Base-by-base conservation (phyloP, 768 basidiomycete genomes). In the Boletales sp. region DNA sequence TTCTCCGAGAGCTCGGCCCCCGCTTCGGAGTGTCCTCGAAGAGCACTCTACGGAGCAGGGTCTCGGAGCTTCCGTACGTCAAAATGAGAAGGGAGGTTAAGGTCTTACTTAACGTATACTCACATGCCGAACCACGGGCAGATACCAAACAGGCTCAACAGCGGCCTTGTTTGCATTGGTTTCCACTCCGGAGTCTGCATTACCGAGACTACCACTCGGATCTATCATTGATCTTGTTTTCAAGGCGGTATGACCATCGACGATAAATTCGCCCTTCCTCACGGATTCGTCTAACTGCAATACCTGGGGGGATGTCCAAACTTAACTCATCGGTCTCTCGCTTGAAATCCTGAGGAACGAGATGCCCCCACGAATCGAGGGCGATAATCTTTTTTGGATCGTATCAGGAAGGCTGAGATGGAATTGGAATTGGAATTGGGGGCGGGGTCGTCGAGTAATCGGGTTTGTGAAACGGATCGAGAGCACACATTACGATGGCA, bases 21-120 rank as follows among this genome's bases (percentile, higher is more conserved):
- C 92, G 64, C 94, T 94, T 48, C 93, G 78, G 80, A 95, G 92
- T 95, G 56, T 96, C 95, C 66, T 98, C 95, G 57, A 97, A 98
- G 34, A 98, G 75, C 0, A 90, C 87, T n/a, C 95, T 78, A 17
- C 94, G 83, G 3, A 98, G 80, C 0, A 92, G 70, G 15, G 75
- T 79, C 67, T 98, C 95, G 0, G 90, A 88, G 43, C 88, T 90
- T 62, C 11, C 12, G 32, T 41, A 13, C 13, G 46, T 43, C 34
- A 19, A 44, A 25, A n/a, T n/a, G n/a, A n/a, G 8, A 21, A 43
- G 21, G 8, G 41, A n/a, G 8, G 31, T 0, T 8, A 13, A 17
- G 34, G 30, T 21, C 17, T 15, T 12, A 30, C 9, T n/a, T n/a
- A 13, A n/a, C 14, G 18, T 49, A 11, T 39, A 76, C 87, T 63